Evolutionary conservation across 2,329 filamentous ascomycete species (phyloP).

Genomic region (Sclerotinia sclerotiorum): DNA sequence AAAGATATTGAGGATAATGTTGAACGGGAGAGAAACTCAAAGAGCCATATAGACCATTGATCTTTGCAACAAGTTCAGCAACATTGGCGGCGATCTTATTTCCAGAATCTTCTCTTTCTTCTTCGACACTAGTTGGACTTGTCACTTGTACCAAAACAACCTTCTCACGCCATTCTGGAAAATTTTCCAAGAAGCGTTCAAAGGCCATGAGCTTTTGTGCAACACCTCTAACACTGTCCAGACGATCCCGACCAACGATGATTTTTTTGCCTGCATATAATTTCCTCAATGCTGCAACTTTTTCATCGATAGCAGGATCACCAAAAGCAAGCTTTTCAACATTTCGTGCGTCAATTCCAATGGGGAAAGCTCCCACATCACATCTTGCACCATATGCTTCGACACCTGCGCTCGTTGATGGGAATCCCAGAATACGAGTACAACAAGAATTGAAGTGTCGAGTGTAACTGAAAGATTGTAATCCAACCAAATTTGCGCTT

Average conservation of each 20-base stretch:
- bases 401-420: constrained; percentile 79
- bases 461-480: constrained; percentile 94
- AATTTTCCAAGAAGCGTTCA: constrained; percentile 84
- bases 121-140: constrained; percentile 78
- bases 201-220: constrained; percentile 96
- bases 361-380: constrained; percentile 89
- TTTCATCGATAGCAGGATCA: constrained; percentile 67
- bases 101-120: constrained; percentile 73
- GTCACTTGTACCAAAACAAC: constrained; percentile 95
- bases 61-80: constrained; percentile 84
- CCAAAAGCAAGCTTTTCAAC: constrained; percentile 75
- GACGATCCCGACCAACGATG: constrained; percentile 89
- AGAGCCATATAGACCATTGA: constrained; percentile 88
- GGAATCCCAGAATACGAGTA: constrained; percentile 85
- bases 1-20: constrained; percentile 91
- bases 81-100: constrained; percentile 85
- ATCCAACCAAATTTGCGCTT: constrained; percentile 88
- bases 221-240: constrained; percentile 89
- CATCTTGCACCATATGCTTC: constrained; percentile 88
- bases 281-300: constrained; percentile 67
- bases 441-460: constrained; percentile 94
- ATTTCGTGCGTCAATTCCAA: constrained; percentile 85
- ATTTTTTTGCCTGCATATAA: constrained; percentile 89
- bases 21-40: constrained; percentile 87
- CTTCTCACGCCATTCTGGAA: constrained; percentile 88